phyloP scores from a whole-genome alignment of 2,329 filamentous ascomycete genomes.

The Colletotrichum noveboracense region DNA sequence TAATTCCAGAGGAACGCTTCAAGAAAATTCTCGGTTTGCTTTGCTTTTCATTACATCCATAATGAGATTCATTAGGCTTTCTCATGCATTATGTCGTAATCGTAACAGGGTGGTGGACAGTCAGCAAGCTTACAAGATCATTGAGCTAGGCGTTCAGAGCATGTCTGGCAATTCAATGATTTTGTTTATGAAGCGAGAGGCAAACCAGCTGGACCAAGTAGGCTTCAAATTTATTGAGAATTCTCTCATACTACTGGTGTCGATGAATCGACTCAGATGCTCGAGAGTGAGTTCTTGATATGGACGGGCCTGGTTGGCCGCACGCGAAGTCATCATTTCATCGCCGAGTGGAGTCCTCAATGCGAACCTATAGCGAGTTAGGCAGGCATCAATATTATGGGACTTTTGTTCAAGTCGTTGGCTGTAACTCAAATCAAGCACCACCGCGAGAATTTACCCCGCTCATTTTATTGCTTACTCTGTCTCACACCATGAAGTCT shows the following conservation, averaged over 20 bases:
- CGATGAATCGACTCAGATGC: accelerated
- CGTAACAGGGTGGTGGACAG: background rate
- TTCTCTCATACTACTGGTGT: too few species aligned
- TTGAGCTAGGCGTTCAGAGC: background rate
- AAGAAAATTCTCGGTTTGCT: background rate
- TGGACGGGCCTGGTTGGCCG: background rate
- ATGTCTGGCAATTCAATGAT: too few species aligned
- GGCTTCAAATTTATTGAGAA: too few species aligned
- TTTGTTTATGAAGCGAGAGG: too few species aligned
- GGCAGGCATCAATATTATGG: background rate
- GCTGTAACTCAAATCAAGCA: background rate
- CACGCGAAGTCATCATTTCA: background rate
- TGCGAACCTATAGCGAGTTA: accelerated
- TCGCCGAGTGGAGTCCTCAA: background rate
- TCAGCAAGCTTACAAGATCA: background rate
- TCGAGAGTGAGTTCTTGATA: background rate
- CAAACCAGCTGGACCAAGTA: too few species aligned
- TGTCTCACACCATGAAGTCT: accelerated
- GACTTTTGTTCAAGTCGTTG: background rate
- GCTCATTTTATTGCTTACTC: background rate
- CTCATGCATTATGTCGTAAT: background rate
- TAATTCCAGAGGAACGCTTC: background rate
- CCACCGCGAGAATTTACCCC: background rate
- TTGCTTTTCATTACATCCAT: too few species aligned
- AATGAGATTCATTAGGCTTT: background rate